Base-by-base conservation (phyloP, 768 basidiomycete species). In the Pleurotus ostreatus region DNA sequence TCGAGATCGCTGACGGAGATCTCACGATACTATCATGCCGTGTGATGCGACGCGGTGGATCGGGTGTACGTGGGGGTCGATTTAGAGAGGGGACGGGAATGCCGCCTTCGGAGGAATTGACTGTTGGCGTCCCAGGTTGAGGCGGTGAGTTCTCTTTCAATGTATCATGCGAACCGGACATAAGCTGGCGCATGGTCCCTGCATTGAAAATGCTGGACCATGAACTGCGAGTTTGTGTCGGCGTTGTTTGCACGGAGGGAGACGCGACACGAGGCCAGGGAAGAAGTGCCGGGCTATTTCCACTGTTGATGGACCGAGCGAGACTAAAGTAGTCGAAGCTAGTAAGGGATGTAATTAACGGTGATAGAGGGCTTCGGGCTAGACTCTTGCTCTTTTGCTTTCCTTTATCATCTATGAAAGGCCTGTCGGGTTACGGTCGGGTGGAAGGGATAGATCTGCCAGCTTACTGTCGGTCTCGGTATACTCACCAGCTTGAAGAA, bases 191-290 rank as follows among this genome's bases (percentile, higher is more conserved):
- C 70, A 91, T 74, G 43, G 75, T 79, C 15, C 80, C 81, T 0
- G 87, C 72, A 57, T 83, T 86, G 66, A 90, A 88, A 9, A 92
- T 64, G 62, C 84, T 91, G 0, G 89, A 87, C 91, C 91, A 92
- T 0, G 91, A 90, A 7, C 84, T 88, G 44, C 84, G 78, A 2
- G 77, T 65, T 3, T 72, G 67, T 2, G 72, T 66, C 8, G 67
- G 72, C 16, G 69, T 67, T 9, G 75, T 62, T 1, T 76, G 77
- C 22, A 53, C 41, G 23, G 51, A 53, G 4, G 77, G 71, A 1
- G 83, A 78, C 0, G 78, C 69, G 15, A 78, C 68, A 15, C 78
- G 78, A n/a, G 79, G 75, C 82, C 82, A 83, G 0, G 68, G 69
- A 16, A 83, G 79, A 0, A 83, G 81, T 25, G 73, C 61, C 4